These are phyloP conservation scores for Yamadazyma sp. DNA, from an alignment of 805 yeast genomes.

Conservation along the genomic window DNA sequence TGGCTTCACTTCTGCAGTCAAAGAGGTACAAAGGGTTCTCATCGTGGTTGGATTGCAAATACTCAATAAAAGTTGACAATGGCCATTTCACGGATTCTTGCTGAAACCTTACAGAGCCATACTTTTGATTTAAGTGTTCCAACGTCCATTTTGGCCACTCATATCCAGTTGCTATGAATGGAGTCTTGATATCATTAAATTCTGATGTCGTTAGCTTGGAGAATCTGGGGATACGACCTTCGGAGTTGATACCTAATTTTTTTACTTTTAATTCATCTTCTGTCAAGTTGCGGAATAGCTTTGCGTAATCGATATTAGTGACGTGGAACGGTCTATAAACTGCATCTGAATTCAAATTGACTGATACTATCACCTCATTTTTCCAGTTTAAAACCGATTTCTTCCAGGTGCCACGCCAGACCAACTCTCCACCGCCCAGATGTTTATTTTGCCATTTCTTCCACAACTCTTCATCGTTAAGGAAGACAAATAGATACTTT, in stretches of 20 bases:
- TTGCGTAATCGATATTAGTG: conserved; percentile 61
- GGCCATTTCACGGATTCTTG: conserved; percentile 89
- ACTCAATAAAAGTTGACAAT: conserved; percentile 57
- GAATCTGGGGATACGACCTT: conserved; percentile 53
- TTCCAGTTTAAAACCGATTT: conserved; percentile 49
- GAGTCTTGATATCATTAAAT: conserved; percentile 55
- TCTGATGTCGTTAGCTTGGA: conserved; percentile 46
- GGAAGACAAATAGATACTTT: conserved; percentile 66
- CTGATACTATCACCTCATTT: conserved; percentile 46
- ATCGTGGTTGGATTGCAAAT: conserved; percentile 62
- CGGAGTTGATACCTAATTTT: conserved; percentile 18
- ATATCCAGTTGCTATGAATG: conserved; percentile 56
- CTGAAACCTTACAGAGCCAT: conserved; percentile 63
- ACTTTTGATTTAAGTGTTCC: conserved; percentile 47
- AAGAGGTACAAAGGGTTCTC: conserved; percentile 85
- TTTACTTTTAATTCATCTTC: conserved; percentile 42
- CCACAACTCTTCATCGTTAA: conserved; percentile 82
- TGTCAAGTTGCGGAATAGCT: conserved; percentile 49
- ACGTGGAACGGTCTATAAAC: conserved; percentile 83
- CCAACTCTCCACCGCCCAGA: conserved; percentile 8
- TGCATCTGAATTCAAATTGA: conserved; percentile 64
- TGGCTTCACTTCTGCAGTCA: conserved; percentile 76
- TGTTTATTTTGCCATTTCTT: conserved; percentile 47
- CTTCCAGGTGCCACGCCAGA: conserved; percentile 85
- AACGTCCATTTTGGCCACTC: conserved; percentile 73